Percentiles rank a stretch among this genome's conserved stretches.
phyloP scores from a whole-genome alignment of 148 eudicot genomes.

The Chenopodium suecicum region DNA sequence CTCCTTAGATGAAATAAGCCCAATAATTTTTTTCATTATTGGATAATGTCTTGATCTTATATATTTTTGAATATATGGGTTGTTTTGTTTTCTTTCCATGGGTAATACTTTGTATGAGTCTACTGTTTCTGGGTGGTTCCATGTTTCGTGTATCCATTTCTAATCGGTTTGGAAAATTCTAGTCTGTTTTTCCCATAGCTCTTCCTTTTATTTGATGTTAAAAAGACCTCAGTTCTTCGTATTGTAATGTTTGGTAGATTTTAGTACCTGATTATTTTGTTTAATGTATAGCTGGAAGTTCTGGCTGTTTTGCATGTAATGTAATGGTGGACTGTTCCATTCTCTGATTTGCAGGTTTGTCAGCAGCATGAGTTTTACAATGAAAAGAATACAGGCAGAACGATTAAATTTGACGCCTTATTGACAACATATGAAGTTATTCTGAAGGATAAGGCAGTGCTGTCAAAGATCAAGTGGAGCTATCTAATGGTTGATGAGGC shows the following conservation, averaged over 20 bases:
- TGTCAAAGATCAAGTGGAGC: slow-evolving; percentile 94
- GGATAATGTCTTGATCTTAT: background rate
- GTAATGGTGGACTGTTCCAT: slow-evolving; percentile 1
- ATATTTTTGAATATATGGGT: background rate
- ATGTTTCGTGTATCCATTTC: background rate
- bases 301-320: background rate
- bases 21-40: too few relatives aligned
- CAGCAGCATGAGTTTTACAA: slow-evolving; percentile 93
- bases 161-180: background rate
- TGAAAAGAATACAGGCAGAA: slow-evolving; percentile 63
- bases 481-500: slow-evolving; percentile 99
- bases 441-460: slow-evolving; percentile 81
- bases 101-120: too few relatives aligned
- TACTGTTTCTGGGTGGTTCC: too few relatives aligned
- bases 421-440: slow-evolving; percentile 96
- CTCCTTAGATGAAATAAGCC: too few relatives aligned
- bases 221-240: background rate
- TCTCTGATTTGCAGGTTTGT: slow-evolving; percentile 66
- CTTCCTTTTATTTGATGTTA: background rate
- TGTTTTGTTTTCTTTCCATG: too few relatives aligned
- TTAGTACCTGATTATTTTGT: background rate
- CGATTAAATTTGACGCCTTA: slow-evolving; percentile 74
- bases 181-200: background rate
- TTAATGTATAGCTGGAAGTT: background rate
- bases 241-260: background rate